Percentiles rank a stretch among this genome's conserved stretches.
phyloP scores from a whole-genome alignment of 768 basidiomycete species.

The Kwoniella pini region DNA sequence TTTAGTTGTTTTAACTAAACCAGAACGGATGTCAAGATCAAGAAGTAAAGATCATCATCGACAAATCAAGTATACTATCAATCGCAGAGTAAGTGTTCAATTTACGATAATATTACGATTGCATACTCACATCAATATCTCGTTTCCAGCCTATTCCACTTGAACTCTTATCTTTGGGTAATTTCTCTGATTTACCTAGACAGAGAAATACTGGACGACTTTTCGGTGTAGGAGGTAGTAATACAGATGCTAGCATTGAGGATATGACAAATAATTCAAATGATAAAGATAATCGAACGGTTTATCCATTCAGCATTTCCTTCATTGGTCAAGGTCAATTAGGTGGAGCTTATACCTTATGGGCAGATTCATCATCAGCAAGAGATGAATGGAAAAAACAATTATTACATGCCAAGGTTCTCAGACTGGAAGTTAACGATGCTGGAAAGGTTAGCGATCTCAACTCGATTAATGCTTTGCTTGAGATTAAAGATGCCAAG shows the following conservation, averaged over 20 bases:
- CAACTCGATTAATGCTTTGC: no score
- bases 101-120: no score
- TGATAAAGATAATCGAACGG: constrained; percentile 65
- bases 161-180: constrained; percentile 80
- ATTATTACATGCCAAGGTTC: constrained; percentile 79
- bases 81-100: constrained; percentile 38
- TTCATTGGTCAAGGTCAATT: constrained; percentile 73
- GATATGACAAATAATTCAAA: constrained; percentile 18
- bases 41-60: constrained; percentile 24
- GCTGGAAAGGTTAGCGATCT: constrained; percentile 85
- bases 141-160: constrained; percentile 97
- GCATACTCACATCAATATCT: neutral
- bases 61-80: constrained; percentile 33
- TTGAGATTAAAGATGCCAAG: no score
- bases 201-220: constrained; percentile 65
- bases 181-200: constrained; percentile 76
- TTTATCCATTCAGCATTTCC: constrained; percentile 84
- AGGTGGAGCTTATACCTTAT: constrained; percentile 82
- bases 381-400: constrained; percentile 87
- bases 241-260: constrained; percentile 52
- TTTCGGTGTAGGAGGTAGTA: constrained; percentile 56
- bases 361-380: constrained; percentile 74
- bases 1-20: constrained; percentile 40
- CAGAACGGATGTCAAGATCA: constrained; percentile 25
- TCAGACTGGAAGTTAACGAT: constrained; percentile 84